Evolutionary conservation across 75 land plant species (phyloP), one percentile per base, ranked within the genome.

Genomic region (Cupressus sempervirens): DNA sequence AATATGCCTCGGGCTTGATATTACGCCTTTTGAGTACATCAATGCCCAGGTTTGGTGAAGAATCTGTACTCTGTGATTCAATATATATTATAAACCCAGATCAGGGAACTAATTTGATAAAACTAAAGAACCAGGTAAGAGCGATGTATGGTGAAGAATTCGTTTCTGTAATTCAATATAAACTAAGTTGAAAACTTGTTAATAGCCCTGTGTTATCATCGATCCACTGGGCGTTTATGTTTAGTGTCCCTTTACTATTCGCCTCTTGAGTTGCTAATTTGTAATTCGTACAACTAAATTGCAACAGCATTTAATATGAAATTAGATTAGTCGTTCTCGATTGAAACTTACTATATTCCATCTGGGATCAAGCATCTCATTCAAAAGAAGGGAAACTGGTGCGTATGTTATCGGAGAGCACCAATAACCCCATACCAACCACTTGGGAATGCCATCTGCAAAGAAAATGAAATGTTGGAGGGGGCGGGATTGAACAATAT

Each of bases 341-440:
- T 32, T 70, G 30, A 30, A 8, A 23, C 74, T 72, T 72, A 89
- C 90, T 84, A 75, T 87, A 72, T 82, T 80, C 90, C 89, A 89
- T 26, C 89, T 86, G 18, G 86, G 84, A n/a, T 84, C 86, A 72
- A 89, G 83, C 58, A 89, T 87, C 54, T 89, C 90, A 43, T 89
- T 89, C 54, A 85, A 67, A 83, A 73, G 46, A 73, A 89, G 18
- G 62, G 82, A 23, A 58, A 36, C 85, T 48, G 87, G 84, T 26
- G 74, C 86, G 67, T 89, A 89, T 23, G 81, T 45, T 29, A 89
- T 45, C 20, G 90, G 90, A 16, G 90, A 89, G 48, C 87, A 81
- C 90, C 90, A 89, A 67, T 89, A 89, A 10, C 70, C 89, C 90
- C 90, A 89, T 34, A 77, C 85, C 90, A 86, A 89, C 90, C 89